Base-by-base conservation (phyloP, 2,329 filamentous ascomycete species). In the Talaromyces sp. region DNA sequence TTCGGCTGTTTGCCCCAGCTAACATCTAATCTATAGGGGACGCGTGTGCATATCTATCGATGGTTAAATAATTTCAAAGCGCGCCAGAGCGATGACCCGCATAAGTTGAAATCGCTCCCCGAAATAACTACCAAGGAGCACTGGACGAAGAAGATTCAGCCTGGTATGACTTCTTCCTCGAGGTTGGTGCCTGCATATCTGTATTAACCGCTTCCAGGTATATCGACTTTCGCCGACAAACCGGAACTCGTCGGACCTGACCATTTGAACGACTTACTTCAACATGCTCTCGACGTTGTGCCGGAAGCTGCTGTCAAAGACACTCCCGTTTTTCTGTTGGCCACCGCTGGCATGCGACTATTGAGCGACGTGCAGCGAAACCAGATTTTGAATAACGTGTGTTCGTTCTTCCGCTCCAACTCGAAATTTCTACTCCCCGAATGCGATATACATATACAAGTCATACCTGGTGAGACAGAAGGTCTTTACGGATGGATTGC, bases 401-500 rank as follows among this genome's bases (percentile, higher is more conserved):
- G 95, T 81, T 85, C 87, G 11, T 98, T 96, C 76, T 87, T 96
- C 11, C 87, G 86, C 63, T 81, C 86, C 58, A 89, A 90, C 65
- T 94, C 93, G 1, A 81, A 87, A 3, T 98, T 99, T 72, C 86
- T 89, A 61, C 83, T 99, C 1, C 92, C 93, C n/a, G 92, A 98
- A 75, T 99, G 95, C 81, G 86, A 86, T 66, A 79, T 92, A 45
- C 92, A 98, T 73, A 89, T 99, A 17, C 93, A 97, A 76, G 92
- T 98, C 37, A 99, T 99, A 68, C 88, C 93, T 0, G 95, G 95
- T 50, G 93, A 97, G 77, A 98, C 95, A 0, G 95, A 99, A 77
- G 95, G 93, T 2, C 79, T 99, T 35, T 99, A 98, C 72, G 95
- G 95, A 45, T 99, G 95, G 95, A 90, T 99, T 71, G 94, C 96